These are phyloP conservation scores for Amphirosellinia nigrospora DNA, from an alignment of 495 filamentous ascomycete species.

Conservation along the genomic window DNA sequence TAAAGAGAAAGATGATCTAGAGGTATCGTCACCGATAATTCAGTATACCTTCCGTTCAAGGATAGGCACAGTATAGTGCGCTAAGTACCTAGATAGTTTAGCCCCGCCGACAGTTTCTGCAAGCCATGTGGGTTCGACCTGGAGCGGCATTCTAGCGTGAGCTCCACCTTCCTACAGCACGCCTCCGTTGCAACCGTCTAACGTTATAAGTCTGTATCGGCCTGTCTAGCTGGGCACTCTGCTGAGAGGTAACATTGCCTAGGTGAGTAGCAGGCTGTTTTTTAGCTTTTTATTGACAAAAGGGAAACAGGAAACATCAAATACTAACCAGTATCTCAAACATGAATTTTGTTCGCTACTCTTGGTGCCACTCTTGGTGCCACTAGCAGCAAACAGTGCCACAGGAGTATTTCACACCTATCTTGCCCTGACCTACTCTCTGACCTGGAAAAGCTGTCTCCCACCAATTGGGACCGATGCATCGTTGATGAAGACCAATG, in stretches of 20 bases:
- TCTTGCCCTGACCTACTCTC: background rate
- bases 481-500: background rate
- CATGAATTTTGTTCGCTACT: background rate
- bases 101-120: slow-evolving; percentile 21
- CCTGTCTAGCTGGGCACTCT: too few species aligned
- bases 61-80: background rate
- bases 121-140: slow-evolving; percentile 20
- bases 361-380: background rate
- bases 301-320: background rate
- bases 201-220: background rate
- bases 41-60: slow-evolving; percentile 3
- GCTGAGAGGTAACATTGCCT: too few species aligned
- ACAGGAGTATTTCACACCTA: too few species aligned
- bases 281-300: too few species aligned
- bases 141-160: slow-evolving; percentile 3
- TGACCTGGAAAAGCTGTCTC: background rate
- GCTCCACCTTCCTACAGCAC: slow-evolving; percentile 1
- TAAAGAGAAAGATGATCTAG: slow-evolving; percentile 4
- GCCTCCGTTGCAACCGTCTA: background rate
- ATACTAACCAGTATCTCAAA: background rate
- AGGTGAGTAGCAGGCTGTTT: background rate
- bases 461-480: background rate
- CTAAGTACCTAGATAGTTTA: background rate
- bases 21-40: background rate
- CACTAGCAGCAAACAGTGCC: too few species aligned